Percentiles rank a stretch among this genome's conserved stretches.
Conservation (phyloP, 768 basidiomycete species). For the Leccinum subtestaceum region DNA sequence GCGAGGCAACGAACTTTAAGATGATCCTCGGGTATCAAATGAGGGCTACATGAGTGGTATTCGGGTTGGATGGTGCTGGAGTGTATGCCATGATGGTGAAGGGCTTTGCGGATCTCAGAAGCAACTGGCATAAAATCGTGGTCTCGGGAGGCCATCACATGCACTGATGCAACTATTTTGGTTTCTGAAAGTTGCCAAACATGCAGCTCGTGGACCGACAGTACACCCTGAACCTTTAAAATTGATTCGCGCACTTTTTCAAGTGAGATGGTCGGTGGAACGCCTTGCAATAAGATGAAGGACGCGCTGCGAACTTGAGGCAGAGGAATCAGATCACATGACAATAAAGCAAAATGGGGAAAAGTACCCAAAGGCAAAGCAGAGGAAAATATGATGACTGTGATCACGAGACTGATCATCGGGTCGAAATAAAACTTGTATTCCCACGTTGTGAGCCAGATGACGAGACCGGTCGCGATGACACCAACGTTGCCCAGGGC, state of each 20-base stretch:
- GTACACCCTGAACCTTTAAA: constrained; percentile 75
- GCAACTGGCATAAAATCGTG: constrained; percentile 92
- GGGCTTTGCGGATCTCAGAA: constrained; percentile 72
- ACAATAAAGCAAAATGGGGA: neutral
- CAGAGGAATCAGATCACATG: constrained; percentile 13
- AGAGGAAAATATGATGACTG: constrained; percentile 93
- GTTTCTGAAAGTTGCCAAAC: constrained; percentile 97
- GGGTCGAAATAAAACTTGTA: constrained; percentile 95
- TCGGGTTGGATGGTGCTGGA: constrained; percentile 94
- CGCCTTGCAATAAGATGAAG: constrained; percentile 93
- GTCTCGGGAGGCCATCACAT: constrained; percentile 79
- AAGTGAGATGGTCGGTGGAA: constrained; percentile 84
- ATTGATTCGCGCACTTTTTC: constrained; percentile 88
- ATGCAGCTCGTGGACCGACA: constrained; percentile 88
- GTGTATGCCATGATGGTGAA: constrained; percentile 93
- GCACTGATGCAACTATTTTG: constrained; percentile 94
- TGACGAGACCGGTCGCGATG: constrained; percentile 90
- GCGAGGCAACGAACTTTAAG: constrained; percentile 41
- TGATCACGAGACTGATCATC: constrained; percentile 88
- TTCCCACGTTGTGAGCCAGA: constrained; percentile 83
- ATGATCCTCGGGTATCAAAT: constrained; percentile 41
- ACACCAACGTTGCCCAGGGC: constrained; percentile 98
- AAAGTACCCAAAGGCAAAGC: constrained; percentile 79
- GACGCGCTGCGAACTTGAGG: constrained; percentile 78
- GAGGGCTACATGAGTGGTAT: constrained; percentile 45